A percentile compares a stretch with the other conserved stretches of the same genome.
Conservation (phyloP, 2,329 filamentous ascomycete species). For the Zymoseptoria tritici region DNA sequence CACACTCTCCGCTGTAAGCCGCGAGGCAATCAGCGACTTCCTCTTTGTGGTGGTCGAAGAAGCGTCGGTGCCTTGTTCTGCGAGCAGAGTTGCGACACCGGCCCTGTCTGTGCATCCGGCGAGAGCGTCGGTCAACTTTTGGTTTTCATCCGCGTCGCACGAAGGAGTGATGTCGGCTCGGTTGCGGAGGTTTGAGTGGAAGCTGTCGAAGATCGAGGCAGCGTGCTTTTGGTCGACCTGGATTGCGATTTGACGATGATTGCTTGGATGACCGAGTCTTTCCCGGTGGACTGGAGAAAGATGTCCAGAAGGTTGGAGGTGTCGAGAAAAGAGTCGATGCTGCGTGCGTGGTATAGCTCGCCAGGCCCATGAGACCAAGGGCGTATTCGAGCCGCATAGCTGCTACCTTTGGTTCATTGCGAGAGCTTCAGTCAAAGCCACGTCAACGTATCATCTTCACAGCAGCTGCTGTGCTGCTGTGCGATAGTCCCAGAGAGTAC, state of each 20-base stretch:
- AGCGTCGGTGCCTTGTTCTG: neutral
- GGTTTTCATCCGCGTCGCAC: neutral
- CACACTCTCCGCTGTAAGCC: neutral
- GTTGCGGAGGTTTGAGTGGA: neutral
- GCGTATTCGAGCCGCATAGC: neutral
- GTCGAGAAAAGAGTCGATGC: slow-evolving; percentile 18
- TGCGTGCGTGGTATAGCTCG: neutral
- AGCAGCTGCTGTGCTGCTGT: neutral
- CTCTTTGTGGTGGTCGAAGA: neutral
- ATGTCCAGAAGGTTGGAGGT: neutral
- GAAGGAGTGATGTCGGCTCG: neutral
- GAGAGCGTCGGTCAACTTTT: neutral
- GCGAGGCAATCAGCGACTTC: neutral
- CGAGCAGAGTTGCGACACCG: neutral
- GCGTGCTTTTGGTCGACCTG: neutral
- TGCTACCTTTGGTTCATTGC: neutral
- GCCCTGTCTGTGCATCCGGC: neutral
- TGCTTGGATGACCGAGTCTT: neutral
- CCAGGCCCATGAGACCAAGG: neutral
- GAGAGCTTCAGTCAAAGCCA: neutral
- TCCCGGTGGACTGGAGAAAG: neutral
- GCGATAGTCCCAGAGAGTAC: too few relatives aligned
- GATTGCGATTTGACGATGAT: neutral
- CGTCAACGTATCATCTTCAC: neutral
- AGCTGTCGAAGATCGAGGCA: neutral